Evolutionary conservation across 2,329 filamentous ascomycete genomes (phyloP), one percentile per base, ranked within the genome.

Genomic region (Neoascochyta sp.): DNA sequence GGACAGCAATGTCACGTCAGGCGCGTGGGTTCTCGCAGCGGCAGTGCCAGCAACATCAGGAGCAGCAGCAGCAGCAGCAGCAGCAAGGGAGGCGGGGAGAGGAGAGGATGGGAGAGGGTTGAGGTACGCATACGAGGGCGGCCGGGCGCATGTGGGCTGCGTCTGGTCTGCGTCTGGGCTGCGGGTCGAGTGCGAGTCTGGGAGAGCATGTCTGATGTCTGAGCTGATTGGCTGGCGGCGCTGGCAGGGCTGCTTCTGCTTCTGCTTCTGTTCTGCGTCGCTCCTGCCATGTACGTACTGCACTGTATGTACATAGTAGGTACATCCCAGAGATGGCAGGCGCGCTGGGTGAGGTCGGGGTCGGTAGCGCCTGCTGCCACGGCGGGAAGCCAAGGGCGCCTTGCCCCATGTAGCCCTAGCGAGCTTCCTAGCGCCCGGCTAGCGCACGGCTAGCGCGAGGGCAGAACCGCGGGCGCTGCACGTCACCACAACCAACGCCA

Each of bases 391-490:
- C 42, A 49, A 43, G 37, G 23, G 22, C 22, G 23, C 30, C 50
- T 50, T 56, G 22, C 22, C 22, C 30, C 50, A 48, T 56, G 45
- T 4, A 24, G 34, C 24, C 12, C 27, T 32, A 38, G 31, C 16
- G 38, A n/a, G n/a, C n/a, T n/a, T n/a, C n/a, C n/a, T n/a, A n/a
- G n/a, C n/a, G n/a, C n/a, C n/a, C n/a, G 52, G 22, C 37, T 43
- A 41, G 49, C 37, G 53, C 36, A 31, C 16, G 29, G 35, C 29
- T 32, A 22, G 43, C 34, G 45, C 43, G 46, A 41, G 43, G 47
- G 41, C 46, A 51, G 38, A 57, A 39, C 41, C 53, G 54, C 52
- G 44, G 33, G 27, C 26, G 48, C 52, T 60, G 57, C 57, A 60
- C 54, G 55, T 60, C 55, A 59, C 55, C 44, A 38, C 39, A n/a